Conservation (phyloP, 169 alveolate genomes). For the Besnoitia besnoiti region DNA sequence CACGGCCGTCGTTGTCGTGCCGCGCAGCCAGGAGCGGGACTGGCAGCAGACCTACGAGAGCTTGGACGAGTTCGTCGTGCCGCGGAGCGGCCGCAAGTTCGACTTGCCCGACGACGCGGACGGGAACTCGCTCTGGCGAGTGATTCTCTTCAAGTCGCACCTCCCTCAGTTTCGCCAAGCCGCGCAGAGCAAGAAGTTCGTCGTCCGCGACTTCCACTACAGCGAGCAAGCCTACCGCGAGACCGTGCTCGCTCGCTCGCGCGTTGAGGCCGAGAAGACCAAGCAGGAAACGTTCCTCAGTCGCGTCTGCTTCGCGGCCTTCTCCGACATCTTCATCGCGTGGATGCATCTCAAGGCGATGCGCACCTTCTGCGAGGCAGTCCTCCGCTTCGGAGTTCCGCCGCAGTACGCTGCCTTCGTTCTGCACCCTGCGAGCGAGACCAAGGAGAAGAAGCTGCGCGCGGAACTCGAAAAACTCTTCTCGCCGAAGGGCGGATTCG, state of each 20-base stretch:
- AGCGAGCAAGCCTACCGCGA: slow-evolving; percentile 74
- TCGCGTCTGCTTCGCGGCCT: slow-evolving; percentile 81
- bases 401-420: slow-evolving; percentile 81
- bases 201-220: slow-evolving; percentile 78
- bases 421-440: slow-evolving; percentile 63
- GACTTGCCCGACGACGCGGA: slow-evolving; percentile 77
- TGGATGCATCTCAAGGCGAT: slow-evolving; percentile 81
- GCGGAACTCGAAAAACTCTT: slow-evolving; percentile 68
- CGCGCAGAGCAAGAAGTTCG: slow-evolving; percentile 69
- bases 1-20: slow-evolving; percentile 80
- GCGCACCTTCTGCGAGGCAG: slow-evolving; percentile 84
- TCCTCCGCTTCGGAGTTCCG: slow-evolving; percentile 86
- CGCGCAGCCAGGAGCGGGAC: slow-evolving; percentile 73
- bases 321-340: slow-evolving; percentile 82
- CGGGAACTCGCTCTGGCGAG: slow-evolving; percentile 80
- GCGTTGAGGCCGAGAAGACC: slow-evolving; percentile 73
- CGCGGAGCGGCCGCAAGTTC: slow-evolving; percentile 74
- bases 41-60: slow-evolving; percentile 75
- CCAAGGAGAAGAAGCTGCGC: slow-evolving; percentile 70
- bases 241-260: slow-evolving; percentile 67
- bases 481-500: slow-evolving; percentile 71
- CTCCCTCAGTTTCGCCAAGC: slow-evolving; percentile 70
- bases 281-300: slow-evolving; percentile 75
- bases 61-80: slow-evolving; percentile 80
- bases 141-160: slow-evolving; percentile 75